Evolutionary conservation across 202 grass and related monocot genomes (phyloP), one percentile per base, ranked within the genome.

Genomic region (Zoysia matrella): DNA sequence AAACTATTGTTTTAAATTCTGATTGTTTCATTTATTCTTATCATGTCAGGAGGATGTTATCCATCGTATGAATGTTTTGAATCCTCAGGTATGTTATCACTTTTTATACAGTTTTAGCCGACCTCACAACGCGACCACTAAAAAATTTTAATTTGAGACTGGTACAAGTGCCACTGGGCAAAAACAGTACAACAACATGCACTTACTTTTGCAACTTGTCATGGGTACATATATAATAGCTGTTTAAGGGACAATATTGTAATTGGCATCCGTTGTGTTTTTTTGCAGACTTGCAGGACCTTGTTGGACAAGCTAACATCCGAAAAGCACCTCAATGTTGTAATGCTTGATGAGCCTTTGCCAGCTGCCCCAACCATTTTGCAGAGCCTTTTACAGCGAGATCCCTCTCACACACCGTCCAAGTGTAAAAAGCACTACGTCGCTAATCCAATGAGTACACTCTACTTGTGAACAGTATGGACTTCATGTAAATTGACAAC

Each of bases 11-110:
- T 22, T 81, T 50, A 9, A 44, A 80, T 8, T 72, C 47, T 85
- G 47, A 80, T 67, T 13, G 0, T 44, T 75, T 62, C 53, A 15
- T 78, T 69, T 76, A 43, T 79, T 88, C 66, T 69, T 79, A 14
- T 80, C 52, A 41, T 85, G 56, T 41, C 87, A 98, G 95, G 95
- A 95, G 48, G 95, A 93, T 77, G 75, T 95, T 70, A 95, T 98
- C 83, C 65, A 57, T 36, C 66, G 77, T 67, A 91, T 98, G 90
- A 92, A 93, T 75, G 92, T 95, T 46, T 75, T 98, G 79, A 98
- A 98, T 84, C 95, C 92, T 75, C 92, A 93, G 90, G 95, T 98
- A 90, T 66, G 8, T 14, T 48, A 14, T 42, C 63, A 36, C 43
- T 76, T 55, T 79, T 65, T 82, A 6, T 75, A 65, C 36, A 46